Evolutionary conservation across 257 asterid genomes (phyloP), one percentile per base, ranked within the genome.

Genomic region (Coffea eugenioides): DNA sequence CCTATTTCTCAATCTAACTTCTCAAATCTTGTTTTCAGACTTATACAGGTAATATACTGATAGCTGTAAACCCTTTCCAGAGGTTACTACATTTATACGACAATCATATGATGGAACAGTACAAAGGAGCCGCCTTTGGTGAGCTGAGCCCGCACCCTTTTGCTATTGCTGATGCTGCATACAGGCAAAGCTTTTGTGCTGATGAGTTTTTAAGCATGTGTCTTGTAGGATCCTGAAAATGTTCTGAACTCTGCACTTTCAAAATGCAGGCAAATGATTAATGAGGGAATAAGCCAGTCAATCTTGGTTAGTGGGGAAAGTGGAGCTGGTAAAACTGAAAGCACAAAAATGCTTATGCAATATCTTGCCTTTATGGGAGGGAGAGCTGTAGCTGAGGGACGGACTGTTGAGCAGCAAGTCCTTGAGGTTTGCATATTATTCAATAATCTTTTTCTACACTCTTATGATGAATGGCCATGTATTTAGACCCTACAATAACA

Each of bases 231-330:
- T 57, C 64, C 45, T 41, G 71, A 56, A 70, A 61, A 48, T 74
- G 45, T 77, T 84, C 64, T 82, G 69, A 74, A 71, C 39, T 12
- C 39, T 71, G 67, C 41, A 36, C 64, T 78, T 82, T 69, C 82
- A 65, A 64, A 71, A 10, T 86, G 85, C 91, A 94, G 98, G 90
- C 91, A 85, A 85, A 90, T 94, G 97, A 90, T 94, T 65, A 87
- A 87, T 76, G 97, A 92, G 75, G 88, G 88, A 73, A 84, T 88
- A 75, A 90, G 97, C 86, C 97, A 94, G 80, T 70, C 98, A 45
- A 94, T 94, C 85, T 88, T 94, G 91, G 98, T 94, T 59, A 94
- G 98, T 85, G 98, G 98, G 79, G 98, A 94, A 87, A 94, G 98
- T 80, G 98, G 97, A 82, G 98, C 97, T 41, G 98, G 98, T 51